Evolutionary conservation across 495 filamentous ascomycete genomes (phyloP).

Genomic region (Talaromyces liani): DNA sequence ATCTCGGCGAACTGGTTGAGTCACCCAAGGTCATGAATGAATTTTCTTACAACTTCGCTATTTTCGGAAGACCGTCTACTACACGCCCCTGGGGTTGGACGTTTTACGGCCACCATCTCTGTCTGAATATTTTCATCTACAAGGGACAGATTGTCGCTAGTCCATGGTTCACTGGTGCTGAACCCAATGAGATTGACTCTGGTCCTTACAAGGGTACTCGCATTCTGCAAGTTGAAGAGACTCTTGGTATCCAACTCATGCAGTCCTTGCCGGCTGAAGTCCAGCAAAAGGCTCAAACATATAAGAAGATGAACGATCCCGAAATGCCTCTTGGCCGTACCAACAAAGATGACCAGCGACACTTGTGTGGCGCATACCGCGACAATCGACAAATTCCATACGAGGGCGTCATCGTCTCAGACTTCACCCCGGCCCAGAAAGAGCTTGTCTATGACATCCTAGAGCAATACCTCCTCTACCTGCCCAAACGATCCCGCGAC

Average conservation of each 20-base stretch:
- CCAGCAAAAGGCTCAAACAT: slow-evolving; percentile 48
- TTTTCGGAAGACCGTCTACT: slow-evolving; percentile 49
- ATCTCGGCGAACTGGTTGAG: slow-evolving; percentile 61
- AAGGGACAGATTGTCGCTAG: slow-evolving; percentile 52
- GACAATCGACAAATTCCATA: slow-evolving; percentile 71
- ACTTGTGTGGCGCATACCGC: slow-evolving; percentile 65
- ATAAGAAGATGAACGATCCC: slow-evolving; percentile 45
- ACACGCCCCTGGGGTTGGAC: slow-evolving; percentile 59
- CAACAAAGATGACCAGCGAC: slow-evolving; percentile 69
- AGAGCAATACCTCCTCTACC: slow-evolving; percentile 55
- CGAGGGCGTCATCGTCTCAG: slow-evolving; percentile 52
- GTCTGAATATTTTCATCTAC: slow-evolving; percentile 58
- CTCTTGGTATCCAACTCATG: slow-evolving; percentile 58
- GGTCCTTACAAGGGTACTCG: slow-evolving; percentile 53
- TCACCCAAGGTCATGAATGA: slow-evolving; percentile 60
- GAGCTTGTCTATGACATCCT: slow-evolving; percentile 47
- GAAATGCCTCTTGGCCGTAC: slow-evolving; percentile 60
- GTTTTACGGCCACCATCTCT: slow-evolving; percentile 73
- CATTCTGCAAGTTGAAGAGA: slow-evolving; percentile 60
- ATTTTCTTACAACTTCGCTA: slow-evolving; percentile 64
- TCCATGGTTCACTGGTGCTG: slow-evolving; percentile 70
- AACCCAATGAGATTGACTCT: slow-evolving; percentile 64
- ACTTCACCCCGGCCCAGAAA: slow-evolving; percentile 40
- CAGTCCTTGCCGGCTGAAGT: slow-evolving; percentile 45
- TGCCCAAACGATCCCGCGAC: slow-evolving; percentile 44